These are phyloP conservation scores for Xylaria sp. DNA, from an alignment of 2,329 filamentous ascomycete species.

Conservation along the genomic window DNA sequence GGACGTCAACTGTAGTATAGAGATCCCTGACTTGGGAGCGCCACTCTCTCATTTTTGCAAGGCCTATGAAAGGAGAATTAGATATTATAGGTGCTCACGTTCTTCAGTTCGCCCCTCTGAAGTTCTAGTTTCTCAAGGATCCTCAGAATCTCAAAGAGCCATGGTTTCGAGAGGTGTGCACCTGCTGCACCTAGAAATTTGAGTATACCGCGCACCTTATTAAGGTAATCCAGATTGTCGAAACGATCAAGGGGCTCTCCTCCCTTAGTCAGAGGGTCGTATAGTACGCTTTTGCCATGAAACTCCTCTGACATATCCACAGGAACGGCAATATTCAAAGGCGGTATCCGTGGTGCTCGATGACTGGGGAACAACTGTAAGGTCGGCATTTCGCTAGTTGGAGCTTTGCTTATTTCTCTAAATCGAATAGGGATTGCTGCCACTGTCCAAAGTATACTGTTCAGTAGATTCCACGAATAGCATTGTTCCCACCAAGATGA, in stretches of 20 bases:
- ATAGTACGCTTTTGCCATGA: too few species aligned
- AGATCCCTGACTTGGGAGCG: too few species aligned
- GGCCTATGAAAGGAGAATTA: background rate
- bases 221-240: conserved; percentile 4
- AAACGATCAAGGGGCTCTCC: background rate
- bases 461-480: too few species aligned
- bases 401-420: too few species aligned
- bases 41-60: background rate
- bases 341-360: background rate
- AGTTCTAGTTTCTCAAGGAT: background rate
- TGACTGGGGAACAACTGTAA: background rate
- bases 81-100: background rate
- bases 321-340: background rate
- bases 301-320: too few species aligned
- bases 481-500: too few species aligned
- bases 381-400: background rate
- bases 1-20: background rate
- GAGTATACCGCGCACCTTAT: background rate
- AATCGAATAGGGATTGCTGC: too few species aligned
- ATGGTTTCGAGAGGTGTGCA: background rate
- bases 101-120: background rate
- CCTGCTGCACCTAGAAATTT: background rate
- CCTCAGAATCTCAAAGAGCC: conserved; percentile 17
- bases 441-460: too few species aligned
- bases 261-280: too few species aligned